These are phyloP conservation scores for Antitrichia curtipendula DNA, from an alignment of 225 moss, liverwort and hornwort species.

Conservation along the genomic window DNA sequence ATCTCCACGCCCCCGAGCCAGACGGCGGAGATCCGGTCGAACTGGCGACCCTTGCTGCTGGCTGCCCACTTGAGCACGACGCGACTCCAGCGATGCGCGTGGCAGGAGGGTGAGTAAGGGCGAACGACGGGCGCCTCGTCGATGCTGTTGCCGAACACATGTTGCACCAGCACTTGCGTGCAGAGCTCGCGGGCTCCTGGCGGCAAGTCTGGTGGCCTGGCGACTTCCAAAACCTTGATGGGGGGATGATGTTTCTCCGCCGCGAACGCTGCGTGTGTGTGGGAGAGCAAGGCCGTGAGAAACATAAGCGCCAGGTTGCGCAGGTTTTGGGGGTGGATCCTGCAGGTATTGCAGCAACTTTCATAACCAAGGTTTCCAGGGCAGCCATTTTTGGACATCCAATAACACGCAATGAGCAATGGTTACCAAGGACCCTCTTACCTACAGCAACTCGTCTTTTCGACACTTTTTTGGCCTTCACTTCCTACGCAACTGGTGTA, in stretches of 20 bases:
- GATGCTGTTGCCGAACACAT: conserved; percentile 24
- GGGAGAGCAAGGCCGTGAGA: neutral
- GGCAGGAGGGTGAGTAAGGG: neutral
- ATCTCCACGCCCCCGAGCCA: conserved; percentile 83
- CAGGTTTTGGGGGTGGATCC: neutral
- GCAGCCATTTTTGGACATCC: neutral
- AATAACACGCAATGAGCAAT: neutral
- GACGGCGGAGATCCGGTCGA: conserved; percentile 63
- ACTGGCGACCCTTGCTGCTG: conserved; percentile 55
- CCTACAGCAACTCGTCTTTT: neutral
- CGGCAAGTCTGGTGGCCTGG: conserved; percentile 14
- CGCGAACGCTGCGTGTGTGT: neutral
- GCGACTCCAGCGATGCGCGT: conserved; percentile 18
- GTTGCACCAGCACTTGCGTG: conserved; percentile 2
- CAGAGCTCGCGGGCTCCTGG: conserved; percentile 6
- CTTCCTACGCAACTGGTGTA: neutral
- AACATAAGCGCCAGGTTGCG: neutral
- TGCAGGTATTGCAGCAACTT: neutral
- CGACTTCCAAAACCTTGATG: conserved; percentile 13
- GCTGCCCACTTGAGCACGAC: conserved; percentile 66
- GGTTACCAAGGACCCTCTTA: neutral
- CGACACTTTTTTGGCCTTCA: neutral
- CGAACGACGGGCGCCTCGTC: conserved; percentile 1
- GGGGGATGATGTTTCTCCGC: neutral
- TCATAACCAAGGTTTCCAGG: neutral